These are phyloP conservation scores for Penicillium frequentans DNA, from an alignment of 2,329 filamentous ascomycete genomes.

Conservation along the genomic window DNA sequence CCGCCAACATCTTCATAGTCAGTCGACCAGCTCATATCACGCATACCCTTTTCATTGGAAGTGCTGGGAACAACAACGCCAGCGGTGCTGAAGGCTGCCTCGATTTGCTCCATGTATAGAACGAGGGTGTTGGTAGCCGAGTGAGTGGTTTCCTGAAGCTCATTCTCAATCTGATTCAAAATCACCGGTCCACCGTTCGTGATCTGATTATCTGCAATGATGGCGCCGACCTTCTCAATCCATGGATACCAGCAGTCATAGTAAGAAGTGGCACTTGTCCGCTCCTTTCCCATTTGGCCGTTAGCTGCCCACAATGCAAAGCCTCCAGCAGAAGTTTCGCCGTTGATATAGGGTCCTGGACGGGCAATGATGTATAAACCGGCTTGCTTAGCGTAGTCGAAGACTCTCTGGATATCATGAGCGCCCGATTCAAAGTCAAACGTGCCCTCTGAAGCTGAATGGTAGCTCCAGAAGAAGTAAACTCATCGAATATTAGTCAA, in stretches of 20 bases:
- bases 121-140: slow-evolving; percentile 48
- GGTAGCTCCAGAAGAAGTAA: slow-evolving; percentile 35
- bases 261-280: slow-evolving; percentile 48
- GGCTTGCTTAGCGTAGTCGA: slow-evolving; percentile 53
- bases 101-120: slow-evolving; percentile 54
- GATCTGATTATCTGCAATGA: slow-evolving; percentile 52
- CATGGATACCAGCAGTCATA: slow-evolving; percentile 50
- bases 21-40: slow-evolving; percentile 52
- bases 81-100: slow-evolving; percentile 46
- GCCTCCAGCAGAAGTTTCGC: slow-evolving; percentile 52
- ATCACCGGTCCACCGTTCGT: slow-evolving; percentile 54
- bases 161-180: slow-evolving; percentile 56
- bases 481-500: slow-evolving; percentile 10
- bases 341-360: slow-evolving; percentile 55
- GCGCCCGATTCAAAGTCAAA: slow-evolving; percentile 54
- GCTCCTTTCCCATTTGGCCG: slow-evolving; percentile 46
- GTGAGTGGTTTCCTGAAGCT: slow-evolving; percentile 49
- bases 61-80: slow-evolving; percentile 53
- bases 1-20: slow-evolving; percentile 59
- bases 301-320: slow-evolving; percentile 49
- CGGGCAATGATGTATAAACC: slow-evolving; percentile 54
- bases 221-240: slow-evolving; percentile 47
- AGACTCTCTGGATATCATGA: slow-evolving; percentile 52
- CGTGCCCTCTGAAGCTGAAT: slow-evolving; percentile 26
- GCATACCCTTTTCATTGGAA: slow-evolving; percentile 54